Percentiles rank a stretch among this genome's conserved stretches.
Evolutionary conservation across 1,284 basidiomycete species (phyloP).

Genomic region (Pascua guehoae): DNA sequence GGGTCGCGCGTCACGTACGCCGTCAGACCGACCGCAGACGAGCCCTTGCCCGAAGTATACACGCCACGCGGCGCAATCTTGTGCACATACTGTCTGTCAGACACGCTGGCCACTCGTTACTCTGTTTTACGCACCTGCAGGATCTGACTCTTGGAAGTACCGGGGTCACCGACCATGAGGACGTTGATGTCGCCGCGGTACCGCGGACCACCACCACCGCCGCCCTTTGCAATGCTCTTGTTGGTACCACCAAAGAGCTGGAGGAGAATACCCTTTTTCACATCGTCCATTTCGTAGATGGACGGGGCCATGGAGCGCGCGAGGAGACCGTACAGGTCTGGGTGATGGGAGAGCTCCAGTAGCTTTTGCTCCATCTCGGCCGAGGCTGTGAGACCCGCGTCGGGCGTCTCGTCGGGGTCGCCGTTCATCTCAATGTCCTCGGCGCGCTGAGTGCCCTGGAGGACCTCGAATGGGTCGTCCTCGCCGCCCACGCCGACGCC

Average conservation of each 20-base stretch:
- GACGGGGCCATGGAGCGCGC: conserved; percentile 84
- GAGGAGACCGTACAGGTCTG: conserved; percentile 84
- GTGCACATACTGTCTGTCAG: conserved; percentile 76
- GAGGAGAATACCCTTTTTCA: conserved; percentile 94
- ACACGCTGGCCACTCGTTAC: neutral
- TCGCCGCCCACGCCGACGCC: conserved; percentile 82
- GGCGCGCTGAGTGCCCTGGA: conserved; percentile 25
- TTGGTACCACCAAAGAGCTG: conserved; percentile 98
- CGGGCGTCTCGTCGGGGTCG: conserved; percentile 50
- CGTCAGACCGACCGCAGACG: conserved; percentile 95
- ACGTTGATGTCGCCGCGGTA: conserved; percentile 99
- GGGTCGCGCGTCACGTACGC: conserved; percentile 97
- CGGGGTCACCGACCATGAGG: conserved; percentile 93
- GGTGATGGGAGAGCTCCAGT: conserved; percentile 44
- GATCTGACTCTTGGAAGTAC: conserved; percentile 95
- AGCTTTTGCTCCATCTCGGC: conserved; percentile 60
- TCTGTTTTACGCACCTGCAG: conserved; percentile 60
- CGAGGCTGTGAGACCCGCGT: conserved; percentile 50
- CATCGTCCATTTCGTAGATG: conserved; percentile 98
- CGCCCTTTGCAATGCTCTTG: conserved; percentile 87
- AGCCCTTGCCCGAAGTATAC: conserved; percentile 94
- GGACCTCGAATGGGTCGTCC: conserved; percentile 62
- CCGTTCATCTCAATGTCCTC: conserved; percentile 39
- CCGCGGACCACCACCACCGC: conserved; percentile 89
- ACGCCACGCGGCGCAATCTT: conserved; percentile 97